Base-by-base conservation (phyloP, 2,329 filamentous ascomycete genomes). In the Hypomyces rosellus region DNA sequence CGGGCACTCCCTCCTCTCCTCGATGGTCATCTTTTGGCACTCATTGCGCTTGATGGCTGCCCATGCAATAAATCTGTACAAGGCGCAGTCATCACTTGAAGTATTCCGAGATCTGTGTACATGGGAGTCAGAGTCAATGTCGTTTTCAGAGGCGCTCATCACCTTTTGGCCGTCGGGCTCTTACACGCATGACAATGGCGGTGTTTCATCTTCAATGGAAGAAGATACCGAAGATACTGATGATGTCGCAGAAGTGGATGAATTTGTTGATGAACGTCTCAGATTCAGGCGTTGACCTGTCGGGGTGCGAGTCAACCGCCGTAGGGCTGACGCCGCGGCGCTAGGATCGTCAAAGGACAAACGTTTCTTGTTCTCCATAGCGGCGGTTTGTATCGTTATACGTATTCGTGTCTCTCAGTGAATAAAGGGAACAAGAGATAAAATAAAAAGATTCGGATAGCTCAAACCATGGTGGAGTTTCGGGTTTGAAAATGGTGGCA, bases 51-150 rank as follows among this genome's bases (percentile, higher is more conserved):
- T 74, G 55, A 79, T 69, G 42, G 77, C 78, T 34, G 71, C 73
- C 77, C 78, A 81, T 46, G 77, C 74, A 56, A 81, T 74, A 63
- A 81, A 81, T 51, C 74, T 68, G 57, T 80, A 71, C 41, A 75
- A 68, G 16, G 73, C 74, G 59, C 77, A 80, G 57, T 78, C 74
- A 52, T 77, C 71, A 30, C 65, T 67, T 11, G 69, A 63, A 18
- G 70, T 71, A 43, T 73, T 69, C 53, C 70, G 72, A 55, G 69
- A 70, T 41, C 76, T 78, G 56, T 30, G 25, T 30, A 36, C 44
- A 50, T 9, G 20, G 34, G 42, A 34, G 41, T 30, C 25, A 30
- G 25, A 30, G 25, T 30, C 8, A 8, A 30, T 30, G 25, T 30
- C 25, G 25, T 30, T 30, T 11, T 30, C 25, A 30, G 9, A 30